Conservation (phyloP, 2,329 filamentous ascomycete genomes). For the Ustilaginoidea virens region DNA sequence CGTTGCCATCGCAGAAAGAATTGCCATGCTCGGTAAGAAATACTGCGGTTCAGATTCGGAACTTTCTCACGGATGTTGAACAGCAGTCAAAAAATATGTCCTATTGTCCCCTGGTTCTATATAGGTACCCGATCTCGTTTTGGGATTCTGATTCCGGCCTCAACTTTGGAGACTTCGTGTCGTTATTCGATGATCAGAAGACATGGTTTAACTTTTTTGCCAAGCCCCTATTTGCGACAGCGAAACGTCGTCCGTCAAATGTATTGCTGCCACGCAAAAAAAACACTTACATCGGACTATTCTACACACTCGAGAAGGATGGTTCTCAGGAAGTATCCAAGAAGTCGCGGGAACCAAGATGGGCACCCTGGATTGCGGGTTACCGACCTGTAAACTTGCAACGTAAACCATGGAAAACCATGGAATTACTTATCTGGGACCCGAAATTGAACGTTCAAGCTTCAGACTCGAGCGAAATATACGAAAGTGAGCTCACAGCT, state of each 20-base stretch:
- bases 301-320: constrained; percentile 21
- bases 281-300: constrained; percentile 24
- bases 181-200: constrained; percentile 8
- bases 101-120: constrained; percentile 16
- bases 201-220: constrained; percentile 12
- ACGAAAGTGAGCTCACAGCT: constrained; percentile 22
- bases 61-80: constrained; percentile 1
- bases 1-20: not conserved
- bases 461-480: constrained; percentile 6
- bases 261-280: not conserved
- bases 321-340: not conserved
- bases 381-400: constrained; percentile 28
- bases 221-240: constrained; percentile 1
- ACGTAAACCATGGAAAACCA: constrained; percentile 12
- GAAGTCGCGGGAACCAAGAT: not conserved
- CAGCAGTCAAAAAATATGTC: not conserved
- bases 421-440: constrained; percentile 43
- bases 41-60: not conserved
- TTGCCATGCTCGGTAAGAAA: no score
- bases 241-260: not conserved
- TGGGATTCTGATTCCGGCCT: no score
- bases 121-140: constrained; percentile 24
- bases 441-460: constrained; percentile 14
- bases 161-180: constrained; percentile 9
- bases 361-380: constrained; percentile 32